Conservation (phyloP, 1,284 basidiomycete genomes). For the Dichomitus squalens region DNA sequence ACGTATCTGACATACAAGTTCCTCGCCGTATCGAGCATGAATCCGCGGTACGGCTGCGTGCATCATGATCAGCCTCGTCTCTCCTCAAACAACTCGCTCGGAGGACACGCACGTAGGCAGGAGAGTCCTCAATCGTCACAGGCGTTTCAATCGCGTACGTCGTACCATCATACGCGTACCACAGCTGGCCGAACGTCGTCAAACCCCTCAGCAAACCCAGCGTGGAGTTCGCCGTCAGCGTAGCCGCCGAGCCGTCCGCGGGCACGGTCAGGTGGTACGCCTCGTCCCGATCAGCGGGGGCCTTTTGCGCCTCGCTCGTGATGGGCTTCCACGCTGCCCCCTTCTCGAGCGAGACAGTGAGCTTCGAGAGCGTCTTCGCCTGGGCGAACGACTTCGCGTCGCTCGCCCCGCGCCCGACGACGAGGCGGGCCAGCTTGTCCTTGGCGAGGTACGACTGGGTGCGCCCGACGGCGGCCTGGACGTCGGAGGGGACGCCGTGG, state of each 20-base stretch:
- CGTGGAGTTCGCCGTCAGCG: conserved; percentile 68
- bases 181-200: conserved; percentile 82
- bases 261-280: conserved; percentile 69
- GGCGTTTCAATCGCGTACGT: conserved; percentile 66
- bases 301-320: conserved; percentile 54
- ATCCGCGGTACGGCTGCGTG: conserved; percentile 71
- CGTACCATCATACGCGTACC: conserved; percentile 54
- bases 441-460: conserved; percentile 40
- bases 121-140: conserved; percentile 59
- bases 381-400: conserved; percentile 37
- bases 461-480: conserved; percentile 45
- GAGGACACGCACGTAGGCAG: conserved; percentile 58
- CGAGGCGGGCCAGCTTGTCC: conserved; percentile 49
- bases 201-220: conserved; percentile 82
- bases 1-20: conserved; percentile 48
- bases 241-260: conserved; percentile 57
- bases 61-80: not conserved
- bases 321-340: conserved; percentile 43
- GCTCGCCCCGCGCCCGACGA: conserved; percentile 50
- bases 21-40: conserved; percentile 81
- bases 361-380: conserved; percentile 32
- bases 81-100: not conserved
- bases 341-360: conserved; percentile 45
- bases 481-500: conserved; percentile 44
- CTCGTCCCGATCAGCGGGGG: conserved; percentile 62